phyloP scores from a whole-genome alignment of 2,329 filamentous ascomycete genomes.

The Fusarium citri region DNA sequence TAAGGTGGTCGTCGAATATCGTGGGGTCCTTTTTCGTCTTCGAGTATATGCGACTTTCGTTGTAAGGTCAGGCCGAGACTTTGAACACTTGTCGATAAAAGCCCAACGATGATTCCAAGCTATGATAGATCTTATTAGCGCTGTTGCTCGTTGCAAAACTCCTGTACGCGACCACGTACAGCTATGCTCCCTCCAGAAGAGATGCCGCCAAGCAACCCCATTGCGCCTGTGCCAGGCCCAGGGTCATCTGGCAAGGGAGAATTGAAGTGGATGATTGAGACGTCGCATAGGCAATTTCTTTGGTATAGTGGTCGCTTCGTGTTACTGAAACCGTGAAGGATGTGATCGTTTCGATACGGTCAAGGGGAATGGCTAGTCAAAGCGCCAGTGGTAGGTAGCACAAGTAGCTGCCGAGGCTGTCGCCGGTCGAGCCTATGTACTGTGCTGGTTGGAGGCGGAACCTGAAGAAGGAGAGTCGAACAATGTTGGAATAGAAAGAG shows the following conservation, averaged over 20 bases:
- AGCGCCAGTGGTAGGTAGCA: constrained; percentile 23
- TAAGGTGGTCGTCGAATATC: constrained; percentile 87
- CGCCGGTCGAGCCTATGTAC: constrained; percentile 14
- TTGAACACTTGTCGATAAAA: constrained; percentile 93
- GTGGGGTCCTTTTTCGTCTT: constrained; percentile 89
- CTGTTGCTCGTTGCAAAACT: neutral
- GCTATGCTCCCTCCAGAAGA: constrained; percentile 83
- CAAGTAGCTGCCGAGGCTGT: constrained; percentile 22
- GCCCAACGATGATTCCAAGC: constrained; percentile 93
- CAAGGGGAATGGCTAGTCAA: constrained; percentile 28
- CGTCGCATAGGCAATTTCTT: constrained; percentile 44
- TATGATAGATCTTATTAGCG: constrained; percentile 53
- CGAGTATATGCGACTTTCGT: constrained; percentile 96
- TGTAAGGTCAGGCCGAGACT: constrained; percentile 95
- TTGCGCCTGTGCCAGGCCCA: constrained; percentile 59
- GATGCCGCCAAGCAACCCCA: constrained; percentile 80
- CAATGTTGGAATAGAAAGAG: neutral
- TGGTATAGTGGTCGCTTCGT: constrained; percentile 10
- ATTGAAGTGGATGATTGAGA: constrained; percentile 28
- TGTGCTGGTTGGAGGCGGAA: constrained; percentile 33
- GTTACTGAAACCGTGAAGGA: constrained; percentile 4
- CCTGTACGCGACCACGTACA: constrained; percentile 63
- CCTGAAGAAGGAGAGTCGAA: constrained; percentile 6
- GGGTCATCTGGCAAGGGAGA: constrained; percentile 60
- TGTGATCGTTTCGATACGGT: constrained; percentile 16